Evolutionary conservation across 441 rosid genomes (phyloP).

Genomic region (Raphanus hybrid): DNA sequence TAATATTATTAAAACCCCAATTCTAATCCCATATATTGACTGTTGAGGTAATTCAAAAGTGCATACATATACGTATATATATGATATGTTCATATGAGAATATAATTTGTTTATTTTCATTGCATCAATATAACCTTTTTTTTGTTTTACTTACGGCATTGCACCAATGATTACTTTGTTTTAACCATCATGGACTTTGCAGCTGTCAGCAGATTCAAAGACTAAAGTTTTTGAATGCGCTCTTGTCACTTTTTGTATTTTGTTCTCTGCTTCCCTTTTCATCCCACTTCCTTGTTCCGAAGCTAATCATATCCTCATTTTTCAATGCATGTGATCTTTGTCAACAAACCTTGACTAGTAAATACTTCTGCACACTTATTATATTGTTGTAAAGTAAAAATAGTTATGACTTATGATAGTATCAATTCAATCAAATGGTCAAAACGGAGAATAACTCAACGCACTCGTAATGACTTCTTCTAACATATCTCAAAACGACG

Average conservation of each 20-base stretch:
- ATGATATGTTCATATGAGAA: no score
- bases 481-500: background rate
- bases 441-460: slow-evolving; percentile 16
- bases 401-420: background rate
- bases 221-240: slow-evolving; percentile 28
- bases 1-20: no score
- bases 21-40: no score
- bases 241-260: slow-evolving; percentile 24
- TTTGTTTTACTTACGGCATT: background rate
- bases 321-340: background rate
- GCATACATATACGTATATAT: no score
- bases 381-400: background rate
- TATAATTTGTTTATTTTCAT: no score
- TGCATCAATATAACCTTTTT: background rate
- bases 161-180: slow-evolving; percentile 32
- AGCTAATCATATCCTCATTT: slow-evolving; percentile 34
- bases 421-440: slow-evolving; percentile 15
- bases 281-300: slow-evolving; percentile 15
- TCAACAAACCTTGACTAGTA: slow-evolving; percentile 16
- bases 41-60: no score
- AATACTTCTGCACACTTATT: background rate
- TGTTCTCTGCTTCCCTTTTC: background rate
- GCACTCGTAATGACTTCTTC: background rate
- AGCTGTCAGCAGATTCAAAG: slow-evolving; percentile 18
- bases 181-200: slow-evolving; percentile 36